A percentile compares a stretch with the other conserved stretches of the same genome.
Conservation (phyloP, 139 green algal genomes). For the Volvox reticuliferus region DNA sequence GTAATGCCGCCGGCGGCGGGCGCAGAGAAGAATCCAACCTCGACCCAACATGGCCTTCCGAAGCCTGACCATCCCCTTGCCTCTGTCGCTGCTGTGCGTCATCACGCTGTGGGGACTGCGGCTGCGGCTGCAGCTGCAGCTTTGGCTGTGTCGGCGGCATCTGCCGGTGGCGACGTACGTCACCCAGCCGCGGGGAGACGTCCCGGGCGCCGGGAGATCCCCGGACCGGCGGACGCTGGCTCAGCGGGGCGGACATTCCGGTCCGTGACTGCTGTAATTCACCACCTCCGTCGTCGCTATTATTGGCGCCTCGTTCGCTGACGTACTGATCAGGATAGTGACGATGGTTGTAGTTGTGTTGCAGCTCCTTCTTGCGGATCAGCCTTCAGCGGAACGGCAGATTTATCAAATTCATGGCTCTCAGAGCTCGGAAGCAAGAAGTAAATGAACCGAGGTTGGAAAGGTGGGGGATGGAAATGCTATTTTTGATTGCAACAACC, state of each 20-base stretch:
- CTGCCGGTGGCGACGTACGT: not conserved
- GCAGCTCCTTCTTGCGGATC: constrained; percentile 38
- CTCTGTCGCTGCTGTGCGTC: not conserved
- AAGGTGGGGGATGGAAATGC: not conserved
- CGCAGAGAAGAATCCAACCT: not conserved
- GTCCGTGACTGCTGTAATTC: not conserved
- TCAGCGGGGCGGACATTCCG: no score
- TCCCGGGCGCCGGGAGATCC: not conserved
- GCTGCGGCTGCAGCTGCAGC: not conserved
- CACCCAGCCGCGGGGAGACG: not conserved
- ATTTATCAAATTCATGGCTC: not conserved
- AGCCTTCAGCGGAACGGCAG: not conserved
- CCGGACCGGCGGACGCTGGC: not conserved
- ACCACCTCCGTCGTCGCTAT: not conserved
- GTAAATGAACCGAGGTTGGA: no score
- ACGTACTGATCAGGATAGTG: not conserved
- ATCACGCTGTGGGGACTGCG: not conserved
- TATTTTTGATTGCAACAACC: not conserved
- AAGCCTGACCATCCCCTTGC: not conserved
- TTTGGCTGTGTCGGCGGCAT: not conserved
- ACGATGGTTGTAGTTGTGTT: not conserved
- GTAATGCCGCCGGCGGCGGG: not conserved
- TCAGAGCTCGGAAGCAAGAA: not conserved
- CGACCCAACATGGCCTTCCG: not conserved
- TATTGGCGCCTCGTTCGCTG: not conserved